Base-by-base conservation (phyloP, 1,284 basidiomycete genomes). In the Sanghuangporus weigelae region DNA sequence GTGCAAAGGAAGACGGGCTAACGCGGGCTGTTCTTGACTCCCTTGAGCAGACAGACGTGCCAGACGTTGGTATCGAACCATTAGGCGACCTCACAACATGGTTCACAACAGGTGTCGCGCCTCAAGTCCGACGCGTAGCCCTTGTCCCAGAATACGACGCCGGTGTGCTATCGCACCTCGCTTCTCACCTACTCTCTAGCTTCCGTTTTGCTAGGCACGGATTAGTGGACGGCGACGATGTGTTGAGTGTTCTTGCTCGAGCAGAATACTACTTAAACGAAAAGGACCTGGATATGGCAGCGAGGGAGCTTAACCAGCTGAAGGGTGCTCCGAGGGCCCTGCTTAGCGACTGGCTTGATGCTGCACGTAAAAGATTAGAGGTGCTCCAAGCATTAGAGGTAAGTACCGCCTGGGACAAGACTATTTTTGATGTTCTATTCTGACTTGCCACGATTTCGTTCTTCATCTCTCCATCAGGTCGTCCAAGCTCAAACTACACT, bases 321-420 rank as follows among this genome's bases (percentile, higher is more conserved):
- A 84, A 81, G 53, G 95, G 96, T 0, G 92, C 94, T 71, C 90
- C 96, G 2, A 93, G 90, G 73, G 78, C 86, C 61, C 75, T 99
- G 62, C 79, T 96, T 62, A 78, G 82, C 49, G 97, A 99, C 76
- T 99, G 97, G 96, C 78, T 99, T 63, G 86, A 89, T 67, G 95
- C 95, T 69, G 95, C 95, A 19, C 81, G 97, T 69, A 84, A 85
- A 73, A 84, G 95, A 72, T 77, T 99, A 69, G 95, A 98, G 77
- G 94, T 97, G 51, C 83, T 95, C 74, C 96, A 98, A 77, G 94
- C 95, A 49, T 77, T 99, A 69, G 90, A 96, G 79, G 92, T 92
- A 67, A 69, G 82, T 14, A 57, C 10, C 62, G 19, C 63, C 50
- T 56, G 38, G 7, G 48, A 23, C 16, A 21, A 21, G 54, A 16